Percentiles rank a stretch among this genome's conserved stretches.
These are phyloP conservation scores for Plenodomus tracheiphilus DNA, from an alignment of 2,329 filamentous ascomycete species.

Conservation along the genomic window DNA sequence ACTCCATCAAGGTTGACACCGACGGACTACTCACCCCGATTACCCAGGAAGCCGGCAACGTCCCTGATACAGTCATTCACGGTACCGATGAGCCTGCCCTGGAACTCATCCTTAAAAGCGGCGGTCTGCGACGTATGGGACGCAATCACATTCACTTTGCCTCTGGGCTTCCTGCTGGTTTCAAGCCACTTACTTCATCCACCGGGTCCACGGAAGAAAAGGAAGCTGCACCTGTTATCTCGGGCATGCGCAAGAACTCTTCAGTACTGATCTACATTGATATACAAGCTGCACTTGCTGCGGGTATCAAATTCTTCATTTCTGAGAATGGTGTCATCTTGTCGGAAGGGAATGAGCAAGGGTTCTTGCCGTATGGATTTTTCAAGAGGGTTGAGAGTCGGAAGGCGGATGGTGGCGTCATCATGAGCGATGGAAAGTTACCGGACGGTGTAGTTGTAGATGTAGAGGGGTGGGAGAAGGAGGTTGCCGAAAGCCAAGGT, in stretches of 20 bases:
- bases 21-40: conserved; percentile 71
- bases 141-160: conserved; percentile 92
- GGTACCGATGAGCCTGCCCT: conserved; percentile 87
- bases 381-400: conserved; percentile 73
- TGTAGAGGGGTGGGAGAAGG: conserved; percentile 43
- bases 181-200: conserved; percentile 26
- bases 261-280: conserved; percentile 75
- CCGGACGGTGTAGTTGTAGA: conserved; percentile 43
- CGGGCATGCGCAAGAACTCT: conserved; percentile 71
- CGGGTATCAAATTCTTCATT: conserved; percentile 71
- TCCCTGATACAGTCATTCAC: conserved; percentile 75
- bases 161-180: conserved; percentile 64
- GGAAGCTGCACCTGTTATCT: conserved; percentile 62
- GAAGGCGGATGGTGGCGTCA: conserved; percentile 61
- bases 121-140: conserved; percentile 79
- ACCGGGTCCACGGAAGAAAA: conserved; percentile 27
- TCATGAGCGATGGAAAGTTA: conserved; percentile 72
- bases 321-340: conserved; percentile 55
- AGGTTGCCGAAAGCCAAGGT: conserved; percentile 21
- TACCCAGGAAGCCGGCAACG: conserved; percentile 54
- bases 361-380: conserved; percentile 49
- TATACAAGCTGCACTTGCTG: conserved; percentile 64
- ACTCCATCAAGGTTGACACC: conserved; percentile 78
- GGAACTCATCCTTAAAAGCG: conserved; percentile 71
- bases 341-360: conserved; percentile 53